Evolutionary conservation across 2,329 filamentous ascomycete genomes (phyloP), one percentile per base, ranked within the genome.

Genomic region (Xylaria multiplex): DNA sequence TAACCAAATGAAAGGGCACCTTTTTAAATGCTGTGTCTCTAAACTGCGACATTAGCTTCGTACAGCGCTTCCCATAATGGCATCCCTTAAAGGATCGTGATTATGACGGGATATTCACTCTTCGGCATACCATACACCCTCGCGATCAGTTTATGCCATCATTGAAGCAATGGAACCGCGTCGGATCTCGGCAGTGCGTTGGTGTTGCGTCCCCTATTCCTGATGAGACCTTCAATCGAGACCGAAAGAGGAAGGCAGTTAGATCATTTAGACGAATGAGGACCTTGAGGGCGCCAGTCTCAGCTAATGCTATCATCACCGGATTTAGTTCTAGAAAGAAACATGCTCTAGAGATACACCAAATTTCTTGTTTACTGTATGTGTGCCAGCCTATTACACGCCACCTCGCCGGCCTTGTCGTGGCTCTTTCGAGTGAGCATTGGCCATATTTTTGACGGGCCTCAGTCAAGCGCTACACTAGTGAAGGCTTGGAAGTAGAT

Each of bases 191-290:
- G 50, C 52, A 68, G 22, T 14, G 32, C 37, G 62, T 58, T 16
- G 40, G 37, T 8, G 30, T 11, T 48, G 3, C 11, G 6, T 14
- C 19, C 19, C 24, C 7, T 13, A 40, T 24, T 13, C 3, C 32
- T 35, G 30, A 53, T 27, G 54, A 56, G 35, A 46, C 35, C 19
- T 40, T n/a, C 13, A 40, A 27, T 50, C 13, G 9, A 59, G 24
- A 8, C 57, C 35, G 9, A 58, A 62, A 58, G 24, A 40, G 59
- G 66, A 59, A 62, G 64, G 54, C 37, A 14, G 35, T 56, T 56
- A 8, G 8, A 13, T 22, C 22, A 46, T 3, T 35, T 46, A 56
- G 59, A 59, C 16, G 24, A 32, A 6, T 2, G 27, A 64, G 35
- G 35, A 50, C 49, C 43, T 50, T 49, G 49, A 50, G 35, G 54